A percentile compares a stretch with the other conserved stretches of the same genome.
Evolutionary conservation across 2,329 filamentous ascomycete species (phyloP).

Genomic region (Aspergillus bombycis): DNA sequence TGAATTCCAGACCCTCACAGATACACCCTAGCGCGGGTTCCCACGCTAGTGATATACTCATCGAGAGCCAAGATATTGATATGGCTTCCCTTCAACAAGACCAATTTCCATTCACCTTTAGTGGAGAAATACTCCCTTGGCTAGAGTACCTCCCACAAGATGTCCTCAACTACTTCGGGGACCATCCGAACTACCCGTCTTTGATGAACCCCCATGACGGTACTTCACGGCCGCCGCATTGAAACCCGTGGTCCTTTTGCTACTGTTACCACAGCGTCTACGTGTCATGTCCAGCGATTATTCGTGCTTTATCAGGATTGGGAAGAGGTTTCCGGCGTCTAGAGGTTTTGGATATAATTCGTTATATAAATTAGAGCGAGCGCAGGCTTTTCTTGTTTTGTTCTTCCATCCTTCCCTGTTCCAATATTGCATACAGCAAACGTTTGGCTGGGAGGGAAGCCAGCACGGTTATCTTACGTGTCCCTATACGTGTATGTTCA

Average conservation of each 20-base stretch:
- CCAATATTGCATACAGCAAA: neutral
- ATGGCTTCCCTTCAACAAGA: constrained; percentile 62
- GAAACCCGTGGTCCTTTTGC: constrained; percentile 13
- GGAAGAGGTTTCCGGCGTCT: constrained; percentile 13
- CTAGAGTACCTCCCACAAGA: constrained; percentile 73
- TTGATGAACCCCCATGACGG: constrained; percentile 36
- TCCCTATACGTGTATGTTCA: neutral
- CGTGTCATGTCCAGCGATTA: constrained; percentile 15
- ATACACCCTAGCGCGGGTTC: constrained; percentile 24
- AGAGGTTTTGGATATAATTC: constrained; percentile 11
- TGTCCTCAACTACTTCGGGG: constrained; percentile 60
- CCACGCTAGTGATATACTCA: constrained; percentile 58
- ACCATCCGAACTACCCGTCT: constrained; percentile 36
- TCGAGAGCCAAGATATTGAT: constrained; percentile 77
- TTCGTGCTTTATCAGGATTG: constrained; percentile 14
- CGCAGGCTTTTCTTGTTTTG: constrained; percentile 3
- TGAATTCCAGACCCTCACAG: constrained; percentile 21
- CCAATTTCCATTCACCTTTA: constrained; percentile 43
- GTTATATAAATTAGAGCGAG: constrained; percentile 15
- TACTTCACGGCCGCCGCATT: constrained; percentile 26
- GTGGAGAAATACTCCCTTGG: constrained; percentile 71
- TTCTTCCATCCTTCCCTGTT: neutral
- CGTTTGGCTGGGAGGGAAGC: neutral
- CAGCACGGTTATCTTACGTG: neutral
- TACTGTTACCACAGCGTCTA: constrained; percentile 8